A percentile compares a stretch with the other conserved stretches of the same genome.
phyloP scores from a whole-genome alignment of 441 rosid species.

The Erodium chrysanthum region DNA sequence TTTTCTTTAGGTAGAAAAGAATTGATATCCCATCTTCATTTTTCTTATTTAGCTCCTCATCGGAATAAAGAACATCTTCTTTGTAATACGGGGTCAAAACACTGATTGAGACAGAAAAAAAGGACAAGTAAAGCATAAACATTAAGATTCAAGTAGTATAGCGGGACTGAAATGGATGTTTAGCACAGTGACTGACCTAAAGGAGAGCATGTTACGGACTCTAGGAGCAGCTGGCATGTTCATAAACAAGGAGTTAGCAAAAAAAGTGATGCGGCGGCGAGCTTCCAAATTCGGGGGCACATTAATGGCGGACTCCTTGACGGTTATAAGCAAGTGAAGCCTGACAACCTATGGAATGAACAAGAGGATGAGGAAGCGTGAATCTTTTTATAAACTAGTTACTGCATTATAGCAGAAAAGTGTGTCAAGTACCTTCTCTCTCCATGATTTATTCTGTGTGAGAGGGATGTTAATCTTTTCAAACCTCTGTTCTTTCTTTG shows the following conservation, averaged over 20 bases:
- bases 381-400: no score
- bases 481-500: no score
- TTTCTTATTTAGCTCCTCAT: conserved; percentile 29
- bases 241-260: conserved; percentile 26
- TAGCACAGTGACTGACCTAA: conserved; percentile 50
- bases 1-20: conserved; percentile 14
- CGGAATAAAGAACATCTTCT: no score
- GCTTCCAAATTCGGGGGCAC: conserved; percentile 96
- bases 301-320: conserved; percentile 80
- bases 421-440: no score
- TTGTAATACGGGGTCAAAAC: no score
- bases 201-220: conserved; percentile 94
- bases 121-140: no score
- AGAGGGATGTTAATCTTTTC: no score
- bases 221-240: conserved; percentile 95
- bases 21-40: conserved; percentile 90
- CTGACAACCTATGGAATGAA: conserved; percentile 44
- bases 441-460: no score
- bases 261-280: conserved; percentile 84
- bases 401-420: no score
- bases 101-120: no score
- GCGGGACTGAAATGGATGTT: neutral
- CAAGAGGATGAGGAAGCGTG: no score
- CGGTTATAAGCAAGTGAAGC: conserved; percentile 74
- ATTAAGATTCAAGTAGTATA: no score